Base-by-base conservation (phyloP, 768 basidiomycete genomes). In the Polyporus arcularius region DNA sequence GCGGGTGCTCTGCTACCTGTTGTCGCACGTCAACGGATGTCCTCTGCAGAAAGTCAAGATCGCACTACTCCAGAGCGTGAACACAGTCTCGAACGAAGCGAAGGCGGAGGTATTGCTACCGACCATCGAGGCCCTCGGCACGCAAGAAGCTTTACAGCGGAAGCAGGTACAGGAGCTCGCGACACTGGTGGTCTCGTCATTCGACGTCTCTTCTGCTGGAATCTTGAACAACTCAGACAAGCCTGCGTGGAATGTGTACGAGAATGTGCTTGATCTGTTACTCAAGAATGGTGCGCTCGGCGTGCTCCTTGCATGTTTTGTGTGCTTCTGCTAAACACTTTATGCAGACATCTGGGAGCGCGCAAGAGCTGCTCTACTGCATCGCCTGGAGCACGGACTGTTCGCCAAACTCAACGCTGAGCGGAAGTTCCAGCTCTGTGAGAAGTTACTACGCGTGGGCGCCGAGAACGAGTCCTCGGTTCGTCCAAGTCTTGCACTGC, bases 21-120 rank as follows among this genome's bases (percentile, higher is more conserved):
- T 92, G 6, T 95, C 95, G 1, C 96, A 98, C 70, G 78, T 89
- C 63, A 80, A 81, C 49, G 81, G 84, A 4, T 82, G 89, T 63
- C 73, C 78, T 2, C 69, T 82, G 3, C 72, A 82, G 2, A 59
- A 67, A 1, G 79, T 82, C 16, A 84, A 86, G 61, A 68, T 83
- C 11, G 69, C 75, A 11, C 73, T 98, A 0, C 77, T 98, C 16
- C 74, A 64, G 4, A 74, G 77, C 38, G 57, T 85, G 10, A 68
- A 76, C 30, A 73, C 75, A 9, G 75, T 90, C 41, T 76, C 82
- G 4, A 84, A 85, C 67, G 71, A 62, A 66, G 71, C 70, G 50
- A 82, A 84, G 63, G 74, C 84, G 7, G 78, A 82, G 43, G 80
- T 86, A 54, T 72, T 94, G 6, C 70, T 84, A 15, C 86, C 92